Base-by-base conservation (phyloP, 257 asterid species). In the Primulina huaijiensis region DNA sequence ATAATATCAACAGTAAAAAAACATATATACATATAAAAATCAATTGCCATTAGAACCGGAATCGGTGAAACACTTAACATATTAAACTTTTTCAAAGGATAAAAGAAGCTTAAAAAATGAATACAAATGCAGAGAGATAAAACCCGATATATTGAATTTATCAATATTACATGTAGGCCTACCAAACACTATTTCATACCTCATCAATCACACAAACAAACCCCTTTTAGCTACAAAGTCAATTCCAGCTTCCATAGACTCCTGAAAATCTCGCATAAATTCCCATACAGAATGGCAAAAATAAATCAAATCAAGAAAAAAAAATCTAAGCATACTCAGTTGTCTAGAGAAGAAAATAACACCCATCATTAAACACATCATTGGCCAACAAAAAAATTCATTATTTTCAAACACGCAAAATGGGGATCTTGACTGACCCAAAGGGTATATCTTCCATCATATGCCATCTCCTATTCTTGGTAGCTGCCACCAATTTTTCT, bases 181-280 rank as follows among this genome's bases (percentile, higher is more conserved):
- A 31, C 68, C 67, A 20, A 70, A 66, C 59, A 64, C 62, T 38
- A 59, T 19, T 59, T 30, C 73, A 40, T 62, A 77, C 38, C 66
- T 30, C 73, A 52, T 38, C 68, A 68, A 37, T 59, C 50, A 67
- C 67, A 64, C 70, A 72, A 71, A 61, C 17, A 61, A 65, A 27
- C 52, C 77, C 83, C 81, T 74, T 81, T 76, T 77, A 63, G 80
- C 85, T 80, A 69, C 84, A 85, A 84, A 88, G 90, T 84, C 95
- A 84, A 80, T 78, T 62, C 66, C 85, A 74, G 83, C 77, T 79
- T 78, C 89, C 84, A 84, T 82, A 82, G 71, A 76, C 81, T 79
- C 86, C 87, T 87, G 84, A 77, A 74, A 80, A 82, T 65, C 56
- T 70, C 64, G 56, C 58, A 61, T 17, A 40, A 68, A 67, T 29